These are phyloP conservation scores for Chimonanthus salicifolius DNA, from an alignment of 164 flowering plant species.

Conservation along the genomic window DNA sequence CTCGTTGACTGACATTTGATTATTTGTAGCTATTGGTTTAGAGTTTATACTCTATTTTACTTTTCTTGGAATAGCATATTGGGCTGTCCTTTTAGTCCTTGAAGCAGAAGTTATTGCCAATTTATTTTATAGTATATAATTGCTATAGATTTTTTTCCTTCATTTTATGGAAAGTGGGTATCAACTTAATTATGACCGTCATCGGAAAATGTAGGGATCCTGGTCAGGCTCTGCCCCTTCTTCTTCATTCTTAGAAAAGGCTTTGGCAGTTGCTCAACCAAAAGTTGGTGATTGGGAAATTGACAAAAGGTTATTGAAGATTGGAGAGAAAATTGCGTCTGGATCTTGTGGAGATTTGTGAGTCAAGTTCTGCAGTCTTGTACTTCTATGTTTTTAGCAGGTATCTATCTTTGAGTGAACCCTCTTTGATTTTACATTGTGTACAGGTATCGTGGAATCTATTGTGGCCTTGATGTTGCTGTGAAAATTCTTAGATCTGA, in stretches of 20 bases:
- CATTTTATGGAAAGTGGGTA: neutral
- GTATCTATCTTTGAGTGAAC: conserved; percentile 10
- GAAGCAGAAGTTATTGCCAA: neutral
- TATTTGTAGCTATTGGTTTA: too few species aligned
- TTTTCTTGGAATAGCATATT: neutral
- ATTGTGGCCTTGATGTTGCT: conserved; percentile 84
- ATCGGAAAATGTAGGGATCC: conserved; percentile 46
- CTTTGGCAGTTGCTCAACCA: conserved; percentile 22
- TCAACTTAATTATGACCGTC: neutral
- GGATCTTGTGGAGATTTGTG: conserved; percentile 96
- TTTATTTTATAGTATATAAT: neutral
- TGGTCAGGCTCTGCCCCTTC: conserved; percentile 74
- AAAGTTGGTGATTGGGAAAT: conserved; percentile 67
- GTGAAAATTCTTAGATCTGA: conserved; percentile 73
- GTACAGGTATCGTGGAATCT: conserved; percentile 68
- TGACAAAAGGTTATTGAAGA: conserved; percentile 57
- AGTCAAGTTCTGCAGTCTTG: conserved; percentile 20
- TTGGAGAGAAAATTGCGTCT: conserved; percentile 76
- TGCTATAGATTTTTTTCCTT: neutral
- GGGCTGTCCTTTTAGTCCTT: neutral
- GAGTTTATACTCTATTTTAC: neutral
- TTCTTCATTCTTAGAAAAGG: conserved; percentile 41
- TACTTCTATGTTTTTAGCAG: conserved; percentile 1
- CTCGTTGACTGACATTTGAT: too few species aligned
- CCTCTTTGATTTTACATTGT: neutral